Conservation (phyloP, 2,329 filamentous ascomycete species). For the Decorospora gaudefroyi region DNA sequence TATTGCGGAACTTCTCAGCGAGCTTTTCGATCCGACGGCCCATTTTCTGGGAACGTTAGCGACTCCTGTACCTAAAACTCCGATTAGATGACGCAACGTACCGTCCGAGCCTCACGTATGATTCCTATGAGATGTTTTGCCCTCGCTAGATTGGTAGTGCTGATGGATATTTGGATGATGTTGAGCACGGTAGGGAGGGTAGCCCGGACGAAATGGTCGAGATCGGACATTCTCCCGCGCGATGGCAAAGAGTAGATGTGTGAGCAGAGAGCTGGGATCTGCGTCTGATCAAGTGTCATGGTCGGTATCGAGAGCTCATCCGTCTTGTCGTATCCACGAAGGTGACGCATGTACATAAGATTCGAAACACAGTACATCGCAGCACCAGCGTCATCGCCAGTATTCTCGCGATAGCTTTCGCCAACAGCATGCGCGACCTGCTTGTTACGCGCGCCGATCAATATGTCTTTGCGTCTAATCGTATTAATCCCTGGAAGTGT, state of each 20-base stretch:
- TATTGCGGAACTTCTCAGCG: background rate
- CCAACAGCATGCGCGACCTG: constrained; percentile 10
- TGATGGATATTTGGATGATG: constrained; percentile 26
- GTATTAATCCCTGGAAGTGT: background rate
- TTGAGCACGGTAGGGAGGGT: constrained; percentile 14
- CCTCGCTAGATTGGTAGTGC: constrained; percentile 15
- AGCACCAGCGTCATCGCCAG: constrained; percentile 11
- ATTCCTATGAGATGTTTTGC: constrained; percentile 19
- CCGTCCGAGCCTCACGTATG: constrained; percentile 9
- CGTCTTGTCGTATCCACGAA: constrained; percentile 6
- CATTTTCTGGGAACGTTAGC: constrained; percentile 2
- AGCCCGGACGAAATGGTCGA: constrained; percentile 9
- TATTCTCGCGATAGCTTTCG: constrained; percentile 18
- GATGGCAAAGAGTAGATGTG: constrained; percentile 22
- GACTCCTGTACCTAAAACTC: background rate
- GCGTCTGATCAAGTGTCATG: constrained; percentile 18
- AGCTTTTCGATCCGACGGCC: background rate
- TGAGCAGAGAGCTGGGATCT: constrained; percentile 19
- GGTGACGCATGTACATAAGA: constrained; percentile 21
- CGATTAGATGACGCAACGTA: constrained; percentile 10
- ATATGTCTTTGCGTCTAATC: constrained; percentile 5
- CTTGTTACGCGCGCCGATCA: constrained; percentile 13
- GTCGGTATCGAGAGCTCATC: background rate
- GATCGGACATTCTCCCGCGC: constrained; percentile 9
- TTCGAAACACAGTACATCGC: constrained; percentile 30